These are phyloP conservation scores for Tilletia walkeri DNA, from an alignment of 1,284 basidiomycete species.

Conservation along the genomic window DNA sequence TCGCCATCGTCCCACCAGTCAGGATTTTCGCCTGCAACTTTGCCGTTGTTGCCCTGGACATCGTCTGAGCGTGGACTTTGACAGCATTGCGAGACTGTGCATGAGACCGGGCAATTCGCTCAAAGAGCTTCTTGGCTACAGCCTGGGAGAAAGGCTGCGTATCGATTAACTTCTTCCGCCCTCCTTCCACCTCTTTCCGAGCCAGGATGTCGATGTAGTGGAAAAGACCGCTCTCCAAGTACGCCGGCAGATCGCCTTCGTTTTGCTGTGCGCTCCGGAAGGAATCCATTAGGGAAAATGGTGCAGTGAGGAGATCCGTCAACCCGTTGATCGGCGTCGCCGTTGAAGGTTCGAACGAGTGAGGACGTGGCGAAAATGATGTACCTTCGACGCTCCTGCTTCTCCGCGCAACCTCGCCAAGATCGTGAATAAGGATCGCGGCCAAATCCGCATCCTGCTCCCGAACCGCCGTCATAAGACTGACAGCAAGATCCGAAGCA, in stretches of 20 bases:
- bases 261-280: too few relatives aligned
- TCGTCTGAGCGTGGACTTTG: too few relatives aligned
- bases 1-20: neutral
- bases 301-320: too few relatives aligned
- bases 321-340: too few relatives aligned
- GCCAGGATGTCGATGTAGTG: neutral
- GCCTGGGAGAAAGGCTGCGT: slow-evolving; percentile 1
- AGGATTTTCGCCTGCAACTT: neutral
- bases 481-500: neutral
- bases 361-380: neutral
- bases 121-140: neutral
- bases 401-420: neutral
- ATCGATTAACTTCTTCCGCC: neutral
- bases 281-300: too few relatives aligned
- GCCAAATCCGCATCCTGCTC: neutral
- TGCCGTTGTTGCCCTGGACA: too few relatives aligned
- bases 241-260: neutral
- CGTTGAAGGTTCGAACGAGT: neutral
- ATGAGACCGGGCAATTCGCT: neutral
- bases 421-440: neutral
- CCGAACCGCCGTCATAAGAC: neutral
- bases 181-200: neutral
- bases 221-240: neutral
- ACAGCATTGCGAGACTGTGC: too few relatives aligned
- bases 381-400: neutral